These are phyloP conservation scores for Candolleomyces eurysporus DNA, from an alignment of 768 basidiomycete species.

Conservation along the genomic window DNA sequence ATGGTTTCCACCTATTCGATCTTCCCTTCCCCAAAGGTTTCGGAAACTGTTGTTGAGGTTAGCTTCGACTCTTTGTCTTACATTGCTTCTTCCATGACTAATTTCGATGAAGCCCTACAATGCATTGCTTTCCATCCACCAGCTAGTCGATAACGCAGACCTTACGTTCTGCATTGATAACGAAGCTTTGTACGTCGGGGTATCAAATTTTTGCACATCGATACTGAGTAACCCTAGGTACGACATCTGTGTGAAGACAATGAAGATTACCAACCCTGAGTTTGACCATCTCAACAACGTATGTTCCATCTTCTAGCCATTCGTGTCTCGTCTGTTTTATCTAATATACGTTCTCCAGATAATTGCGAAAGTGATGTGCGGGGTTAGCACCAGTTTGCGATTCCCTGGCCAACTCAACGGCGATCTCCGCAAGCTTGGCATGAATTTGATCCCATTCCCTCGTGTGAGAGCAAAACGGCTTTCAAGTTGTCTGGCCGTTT, in stretches of 20 bases:
- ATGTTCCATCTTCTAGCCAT: constrained; percentile 17
- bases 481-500: background rate
- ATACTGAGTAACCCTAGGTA: constrained; percentile 43
- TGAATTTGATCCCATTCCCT: constrained; percentile 97
- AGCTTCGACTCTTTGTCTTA: constrained; percentile 43
- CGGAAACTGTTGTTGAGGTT: constrained; percentile 63
- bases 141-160: constrained; percentile 87
- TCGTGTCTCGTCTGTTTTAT: background rate
- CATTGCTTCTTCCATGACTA: constrained; percentile 35
- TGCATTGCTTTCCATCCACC: constrained; percentile 78
- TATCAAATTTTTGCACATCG: background rate
- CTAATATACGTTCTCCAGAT: constrained; percentile 37
- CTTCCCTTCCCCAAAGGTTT: constrained; percentile 55
- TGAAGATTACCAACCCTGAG: constrained; percentile 61
- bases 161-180: constrained; percentile 85
- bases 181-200: constrained; percentile 65
- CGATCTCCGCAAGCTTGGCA: constrained; percentile 84
- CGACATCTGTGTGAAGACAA: constrained; percentile 62
- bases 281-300: constrained; percentile 73
- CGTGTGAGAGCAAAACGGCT: constrained; percentile 50
- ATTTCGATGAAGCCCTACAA: constrained; percentile 77
- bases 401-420: constrained; percentile 95
- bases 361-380: constrained; percentile 90
- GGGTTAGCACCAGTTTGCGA: constrained; percentile 86
- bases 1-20: constrained; percentile 58